Percentiles rank a stretch among this genome's conserved stretches.
Evolutionary conservation across 2,329 filamentous ascomycete species (phyloP).

Genomic region (Incumbomyces lentus): DNA sequence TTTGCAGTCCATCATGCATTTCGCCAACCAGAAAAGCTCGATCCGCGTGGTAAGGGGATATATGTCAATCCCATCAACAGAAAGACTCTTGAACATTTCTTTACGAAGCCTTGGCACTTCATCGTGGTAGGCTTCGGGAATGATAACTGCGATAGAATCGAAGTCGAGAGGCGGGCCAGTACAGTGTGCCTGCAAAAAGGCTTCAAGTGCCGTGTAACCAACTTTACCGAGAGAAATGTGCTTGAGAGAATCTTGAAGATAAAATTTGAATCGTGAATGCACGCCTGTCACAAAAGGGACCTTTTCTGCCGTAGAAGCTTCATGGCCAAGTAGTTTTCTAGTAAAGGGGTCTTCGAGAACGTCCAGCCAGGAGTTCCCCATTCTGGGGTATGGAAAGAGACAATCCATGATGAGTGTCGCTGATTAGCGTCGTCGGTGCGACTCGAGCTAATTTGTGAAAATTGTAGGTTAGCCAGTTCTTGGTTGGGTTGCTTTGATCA

Average conservation of each 20-base stretch:
- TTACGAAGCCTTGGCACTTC: slow-evolving; percentile 41
- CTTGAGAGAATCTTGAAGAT: slow-evolving; percentile 25
- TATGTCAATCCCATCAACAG: slow-evolving; percentile 73
- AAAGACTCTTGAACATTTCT: slow-evolving; percentile 57
- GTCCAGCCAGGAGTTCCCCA: slow-evolving; percentile 20
- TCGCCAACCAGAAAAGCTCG: slow-evolving; percentile 71
- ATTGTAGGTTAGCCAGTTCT: too few relatives aligned
- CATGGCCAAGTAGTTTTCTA: slow-evolving; percentile 30
- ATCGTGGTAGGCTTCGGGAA: slow-evolving; percentile 35
- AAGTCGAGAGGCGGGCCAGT: slow-evolving; percentile 72
- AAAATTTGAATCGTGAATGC: slow-evolving; percentile 29
- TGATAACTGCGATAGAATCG: slow-evolving; percentile 37
- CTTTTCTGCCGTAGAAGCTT: slow-evolving; percentile 23
- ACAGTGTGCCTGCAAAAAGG: slow-evolving; percentile 77
- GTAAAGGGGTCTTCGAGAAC: slow-evolving; percentile 26
- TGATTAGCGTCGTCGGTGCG: neutral
- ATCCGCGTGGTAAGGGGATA: slow-evolving; percentile 77
- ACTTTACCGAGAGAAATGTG: slow-evolving; percentile 41
- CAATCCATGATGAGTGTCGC: slow-evolving; percentile 13
- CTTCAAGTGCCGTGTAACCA: slow-evolving; percentile 60
- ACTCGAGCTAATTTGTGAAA: too few relatives aligned
- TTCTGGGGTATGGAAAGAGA: slow-evolving; percentile 20
- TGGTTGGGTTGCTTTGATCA: too few relatives aligned
- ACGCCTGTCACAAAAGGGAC: slow-evolving; percentile 25
- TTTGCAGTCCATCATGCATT: slow-evolving; percentile 45